Evolutionary conservation across 2,329 filamentous ascomycete species (phyloP), one percentile per base, ranked within the genome.

Genomic region (Davidsoniella neocaledoniae): DNA sequence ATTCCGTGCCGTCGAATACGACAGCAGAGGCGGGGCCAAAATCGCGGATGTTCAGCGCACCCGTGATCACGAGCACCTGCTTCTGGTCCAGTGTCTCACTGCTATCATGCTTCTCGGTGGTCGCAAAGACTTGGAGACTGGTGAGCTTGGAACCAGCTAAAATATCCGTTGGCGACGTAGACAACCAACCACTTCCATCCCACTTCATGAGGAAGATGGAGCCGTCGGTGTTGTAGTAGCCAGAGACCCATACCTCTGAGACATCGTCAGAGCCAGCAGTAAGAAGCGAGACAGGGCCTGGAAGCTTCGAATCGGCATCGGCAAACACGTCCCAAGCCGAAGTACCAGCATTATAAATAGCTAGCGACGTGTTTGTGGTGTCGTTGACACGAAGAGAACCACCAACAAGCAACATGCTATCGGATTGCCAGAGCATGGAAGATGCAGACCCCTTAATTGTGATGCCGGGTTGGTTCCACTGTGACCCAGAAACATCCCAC

Each of bases 21-120:
- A 81, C 90, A 7, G 86, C 87, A 12, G 90, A 94, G 5, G 83
- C 86, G 51, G 79, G 81, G 52, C 90, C 88, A 60, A 87, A 87
- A 45, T 68, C 68, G 0, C 82, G 77, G 16, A 96, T 71, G 55
- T 78, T 73, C 56, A 98, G 76, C 48, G 82, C 76, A 38, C 91
- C 91, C n/a, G 86, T 86, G 46, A 96, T 69, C 65, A 98, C 74
- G 36, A 98, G 74, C 3, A 78, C 73, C 61, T 91, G 78, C 54
- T 78, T 70, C 16, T 73, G 65, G 47, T 78, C 72, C 14, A 98
- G 66, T 5, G 87, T 68, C 37, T 74, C 65, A 2, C 74, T 78
- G 12, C 70, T 65, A 36, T 68, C 75, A 61, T 96, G 91, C 14
- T 76, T 65, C 45, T 79, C 65, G 1, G 75, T 81, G 17, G 93